Conservation (phyloP, 495 filamentous ascomycete species). For the Chaetomium cochliodes region DNA sequence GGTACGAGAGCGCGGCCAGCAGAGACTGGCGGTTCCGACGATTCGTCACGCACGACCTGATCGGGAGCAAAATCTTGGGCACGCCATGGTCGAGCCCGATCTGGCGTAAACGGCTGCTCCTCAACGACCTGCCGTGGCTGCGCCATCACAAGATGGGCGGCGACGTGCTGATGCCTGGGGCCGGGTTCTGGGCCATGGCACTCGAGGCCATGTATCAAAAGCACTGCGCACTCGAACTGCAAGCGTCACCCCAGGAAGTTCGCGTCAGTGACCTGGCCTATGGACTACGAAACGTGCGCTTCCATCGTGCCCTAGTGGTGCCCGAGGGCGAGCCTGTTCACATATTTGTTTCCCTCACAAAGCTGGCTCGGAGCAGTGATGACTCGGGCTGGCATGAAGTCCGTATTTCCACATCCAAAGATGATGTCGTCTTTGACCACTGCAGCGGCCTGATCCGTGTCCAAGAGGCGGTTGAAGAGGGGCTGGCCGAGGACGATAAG, state of each 20-base stretch:
- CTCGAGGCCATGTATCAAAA: conserved; percentile 22
- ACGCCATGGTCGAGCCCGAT: conserved; percentile 5
- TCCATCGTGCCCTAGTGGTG: conserved; percentile 20
- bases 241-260: neutral
- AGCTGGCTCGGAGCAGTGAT: conserved; percentile 3
- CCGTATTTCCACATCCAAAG: conserved; percentile 4
- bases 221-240: neutral
- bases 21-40: conserved; percentile 22
- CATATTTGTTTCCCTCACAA: conserved; percentile 1
- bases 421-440: conserved; percentile 14
- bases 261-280: neutral
- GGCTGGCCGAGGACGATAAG: neutral
- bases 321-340: conserved; percentile 5
- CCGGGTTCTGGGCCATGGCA: conserved; percentile 22
- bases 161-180: conserved; percentile 27
- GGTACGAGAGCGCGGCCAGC: conserved; percentile 23
- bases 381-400: conserved; percentile 24
- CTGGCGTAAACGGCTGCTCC: too few relatives aligned
- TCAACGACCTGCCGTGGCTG: conserved; percentile 33
- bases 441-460: conserved; percentile 22
- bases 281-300: conserved; percentile 16
- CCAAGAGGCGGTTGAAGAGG: neutral
- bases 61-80: conserved; percentile 20
- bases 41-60: conserved; percentile 22
- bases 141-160: conserved; percentile 42